Evolutionary conservation across 2,329 filamentous ascomycete species (phyloP).

Genomic region (Arachnopeziza araneosa): DNA sequence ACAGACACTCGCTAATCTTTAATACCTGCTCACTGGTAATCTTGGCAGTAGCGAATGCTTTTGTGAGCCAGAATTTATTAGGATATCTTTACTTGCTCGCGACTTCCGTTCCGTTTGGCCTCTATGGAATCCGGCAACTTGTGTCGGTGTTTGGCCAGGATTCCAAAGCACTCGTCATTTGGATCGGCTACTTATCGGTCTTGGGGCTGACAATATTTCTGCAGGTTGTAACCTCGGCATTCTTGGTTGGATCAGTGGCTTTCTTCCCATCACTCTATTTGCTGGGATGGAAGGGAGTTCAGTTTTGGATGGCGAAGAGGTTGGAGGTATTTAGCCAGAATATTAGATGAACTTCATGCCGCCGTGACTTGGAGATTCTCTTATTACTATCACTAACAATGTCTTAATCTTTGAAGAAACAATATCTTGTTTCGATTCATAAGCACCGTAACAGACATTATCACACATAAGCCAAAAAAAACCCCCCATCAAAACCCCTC

Average conservation of each 20-base stretch:
- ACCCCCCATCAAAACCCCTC: no score
- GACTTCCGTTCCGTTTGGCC: background rate
- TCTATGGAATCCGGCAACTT: background rate
- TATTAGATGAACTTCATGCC: no score
- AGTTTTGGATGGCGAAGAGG: no score
- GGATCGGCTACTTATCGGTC: background rate
- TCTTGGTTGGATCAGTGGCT: background rate
- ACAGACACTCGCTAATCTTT: background rate
- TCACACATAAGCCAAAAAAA: no score
- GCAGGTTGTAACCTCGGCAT: background rate
- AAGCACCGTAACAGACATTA: no score
- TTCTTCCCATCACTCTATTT: background rate
- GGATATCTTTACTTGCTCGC: background rate
- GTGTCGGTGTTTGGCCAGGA: no score
- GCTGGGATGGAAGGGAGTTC: background rate
- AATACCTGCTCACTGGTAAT: background rate
- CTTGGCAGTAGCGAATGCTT: background rate
- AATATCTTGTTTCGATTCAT: no score
- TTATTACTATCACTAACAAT: no score
- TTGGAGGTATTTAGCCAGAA: no score
- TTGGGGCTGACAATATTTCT: background rate
- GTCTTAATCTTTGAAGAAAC: no score
- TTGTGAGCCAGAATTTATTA: background rate
- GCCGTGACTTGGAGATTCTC: no score
- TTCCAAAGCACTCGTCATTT: background rate